Conservation (phyloP, 2,329 filamentous ascomycete genomes). For the Aspergillus fischeri region DNA sequence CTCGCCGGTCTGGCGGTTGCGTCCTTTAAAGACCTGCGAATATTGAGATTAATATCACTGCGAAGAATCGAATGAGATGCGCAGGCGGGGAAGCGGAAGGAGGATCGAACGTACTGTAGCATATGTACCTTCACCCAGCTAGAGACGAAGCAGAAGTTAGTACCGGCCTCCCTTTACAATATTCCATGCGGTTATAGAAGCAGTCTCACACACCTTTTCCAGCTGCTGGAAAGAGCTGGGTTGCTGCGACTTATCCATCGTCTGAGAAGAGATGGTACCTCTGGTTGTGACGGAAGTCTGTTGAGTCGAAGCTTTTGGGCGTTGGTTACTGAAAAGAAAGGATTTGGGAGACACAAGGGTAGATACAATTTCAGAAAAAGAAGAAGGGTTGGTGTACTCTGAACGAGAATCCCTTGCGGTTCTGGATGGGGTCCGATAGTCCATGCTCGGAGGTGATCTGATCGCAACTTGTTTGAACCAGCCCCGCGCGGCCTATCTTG, state of each 20-base stretch:
- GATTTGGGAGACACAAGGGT: conserved; percentile 34
- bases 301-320: conserved; percentile 13
- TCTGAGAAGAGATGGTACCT: conserved; percentile 12
- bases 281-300: conserved; percentile 12
- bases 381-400: conserved; percentile 15
- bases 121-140: conserved; percentile 95
- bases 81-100: conserved; percentile 1
- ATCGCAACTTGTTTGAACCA: neutral
- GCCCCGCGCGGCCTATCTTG: conserved; percentile 10
- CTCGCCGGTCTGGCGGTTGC: conserved; percentile 94
- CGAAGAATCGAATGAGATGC: neutral
- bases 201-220: conserved; percentile 60
- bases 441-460: conserved; percentile 9
- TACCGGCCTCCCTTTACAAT: neutral
- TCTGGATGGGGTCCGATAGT: conserved; percentile 11
- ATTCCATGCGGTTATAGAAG: neutral
- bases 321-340: conserved; percentile 30
- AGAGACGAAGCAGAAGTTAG: conserved; percentile 26
- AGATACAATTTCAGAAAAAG: conserved; percentile 29
- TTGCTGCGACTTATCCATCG: conserved; percentile 88
- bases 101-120: conserved; percentile 67
- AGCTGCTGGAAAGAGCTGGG: conserved; percentile 98
- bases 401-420: conserved; percentile 15
- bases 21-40: conserved; percentile 88
- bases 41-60: conserved; percentile 16